These are phyloP conservation scores for Lactarius trivialis DNA, from an alignment of 768 basidiomycete genomes.

Conservation along the genomic window DNA sequence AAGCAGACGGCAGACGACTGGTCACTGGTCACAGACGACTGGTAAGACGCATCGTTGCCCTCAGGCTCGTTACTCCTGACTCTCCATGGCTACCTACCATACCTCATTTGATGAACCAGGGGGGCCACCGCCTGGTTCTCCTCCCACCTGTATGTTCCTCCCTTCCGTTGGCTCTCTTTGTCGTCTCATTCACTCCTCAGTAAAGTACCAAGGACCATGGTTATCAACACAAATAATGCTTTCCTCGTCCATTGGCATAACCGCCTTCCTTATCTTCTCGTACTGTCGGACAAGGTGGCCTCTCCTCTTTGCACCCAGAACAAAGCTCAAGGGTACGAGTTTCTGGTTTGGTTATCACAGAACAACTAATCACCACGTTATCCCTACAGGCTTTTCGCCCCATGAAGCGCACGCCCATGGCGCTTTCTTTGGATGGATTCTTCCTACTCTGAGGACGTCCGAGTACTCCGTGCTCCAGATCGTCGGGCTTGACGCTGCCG, in stretches of 20 bases:
- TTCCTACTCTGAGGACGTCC: constrained; percentile 84
- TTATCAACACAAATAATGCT: constrained; percentile 85
- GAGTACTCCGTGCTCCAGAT: constrained; percentile 94
- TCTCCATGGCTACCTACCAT: not conserved
- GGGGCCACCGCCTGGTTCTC: constrained; percentile 53
- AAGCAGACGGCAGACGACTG: too few species aligned
- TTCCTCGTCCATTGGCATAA: constrained; percentile 67
- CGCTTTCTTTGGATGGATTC: constrained; percentile 92
- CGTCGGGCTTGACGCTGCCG: constrained; percentile 94
- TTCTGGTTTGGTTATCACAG: not conserved
- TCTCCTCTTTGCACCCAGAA: constrained; percentile 84
- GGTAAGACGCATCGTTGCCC: too few species aligned
- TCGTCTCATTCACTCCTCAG: constrained; percentile 33
- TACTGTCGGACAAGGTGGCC: constrained; percentile 86
- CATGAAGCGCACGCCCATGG: constrained; percentile 85
- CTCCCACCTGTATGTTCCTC: constrained; percentile 49
- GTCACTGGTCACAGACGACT: too few species aligned
- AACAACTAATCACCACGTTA: constrained; percentile 11
- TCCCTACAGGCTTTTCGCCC: constrained; percentile 72
- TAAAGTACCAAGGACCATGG: constrained; percentile 90
- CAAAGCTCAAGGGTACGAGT: constrained; percentile 83
- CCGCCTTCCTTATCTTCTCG: constrained; percentile 82
- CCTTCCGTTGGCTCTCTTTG: not conserved
- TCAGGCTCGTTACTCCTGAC: not conserved
- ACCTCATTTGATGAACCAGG: constrained; percentile 32